Evolutionary conservation across 1,284 basidiomycete species (phyloP).

Genomic region (Puccinia horiana): DNA sequence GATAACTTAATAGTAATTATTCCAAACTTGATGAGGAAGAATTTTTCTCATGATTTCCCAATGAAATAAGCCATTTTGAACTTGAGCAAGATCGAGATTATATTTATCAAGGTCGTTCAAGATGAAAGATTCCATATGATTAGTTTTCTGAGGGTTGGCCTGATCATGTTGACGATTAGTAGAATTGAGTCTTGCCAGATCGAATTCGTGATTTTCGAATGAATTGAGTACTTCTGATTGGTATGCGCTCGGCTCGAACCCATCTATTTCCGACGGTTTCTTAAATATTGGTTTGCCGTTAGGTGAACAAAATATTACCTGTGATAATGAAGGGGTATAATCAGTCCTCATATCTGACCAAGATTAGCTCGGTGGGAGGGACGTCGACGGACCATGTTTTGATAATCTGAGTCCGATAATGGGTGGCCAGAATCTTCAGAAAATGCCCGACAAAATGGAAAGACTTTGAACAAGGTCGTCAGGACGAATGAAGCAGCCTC

Average conservation of each 20-base stretch:
- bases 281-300: constrained; percentile 5
- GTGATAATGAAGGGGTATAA: background rate
- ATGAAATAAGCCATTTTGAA: constrained; percentile 47
- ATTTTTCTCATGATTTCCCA: constrained; percentile 52
- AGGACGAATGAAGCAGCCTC: constrained; percentile 69
- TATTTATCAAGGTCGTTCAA: constrained; percentile 35
- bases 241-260: constrained; percentile 27
- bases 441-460: constrained; percentile 76
- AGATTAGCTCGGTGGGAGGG: background rate
- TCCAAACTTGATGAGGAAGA: constrained; percentile 51
- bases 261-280: constrained; percentile 37
- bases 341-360: background rate
- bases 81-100: constrained; percentile 12
- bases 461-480: constrained; percentile 69
- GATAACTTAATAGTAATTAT: constrained; percentile 50
- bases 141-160: background rate
- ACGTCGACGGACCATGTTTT: constrained; percentile 52
- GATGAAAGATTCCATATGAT: background rate
- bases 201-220: constrained; percentile 50
- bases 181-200: background rate
- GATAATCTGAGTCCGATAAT: constrained; percentile 12
- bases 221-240: constrained; percentile 47
- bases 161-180: background rate
- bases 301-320: constrained; percentile 41
- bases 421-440: constrained; percentile 64